phyloP scores from a whole-genome alignment of 768 basidiomycete genomes.

The Boletus sensibilis region DNA sequence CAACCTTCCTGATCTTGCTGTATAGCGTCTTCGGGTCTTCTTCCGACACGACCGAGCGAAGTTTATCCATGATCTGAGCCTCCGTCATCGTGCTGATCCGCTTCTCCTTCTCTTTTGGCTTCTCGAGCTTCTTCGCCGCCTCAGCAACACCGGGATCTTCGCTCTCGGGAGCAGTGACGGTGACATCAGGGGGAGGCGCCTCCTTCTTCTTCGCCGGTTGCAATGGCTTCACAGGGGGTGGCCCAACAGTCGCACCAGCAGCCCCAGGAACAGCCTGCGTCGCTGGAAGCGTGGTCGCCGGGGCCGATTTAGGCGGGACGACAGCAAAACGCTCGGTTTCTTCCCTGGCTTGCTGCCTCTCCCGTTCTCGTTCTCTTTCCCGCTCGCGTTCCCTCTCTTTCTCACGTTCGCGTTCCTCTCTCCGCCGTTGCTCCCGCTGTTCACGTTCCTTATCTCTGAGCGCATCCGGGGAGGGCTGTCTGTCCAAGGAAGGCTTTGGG shows the following conservation, averaged over 20 bases:
- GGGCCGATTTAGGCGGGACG: constrained; percentile 43
- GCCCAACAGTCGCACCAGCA: constrained; percentile 51
- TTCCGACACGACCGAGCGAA: constrained; percentile 80
- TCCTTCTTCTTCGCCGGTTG: constrained; percentile 69
- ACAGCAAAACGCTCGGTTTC: constrained; percentile 39
- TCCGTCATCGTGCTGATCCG: constrained; percentile 96
- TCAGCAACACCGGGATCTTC: constrained; percentile 56
- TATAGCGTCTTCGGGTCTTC: constrained; percentile 90
- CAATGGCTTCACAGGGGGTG: constrained; percentile 70
- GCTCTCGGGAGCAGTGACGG: constrained; percentile 49
- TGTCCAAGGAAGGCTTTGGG: constrained; percentile 33
- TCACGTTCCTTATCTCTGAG: constrained; percentile 39
- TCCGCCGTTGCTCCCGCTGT: constrained; percentile 39
- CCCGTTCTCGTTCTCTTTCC: constrained; percentile 31
- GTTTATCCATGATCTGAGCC: constrained; percentile 97
- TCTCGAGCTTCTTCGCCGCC: constrained; percentile 67
- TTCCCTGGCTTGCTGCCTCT: constrained; percentile 29
- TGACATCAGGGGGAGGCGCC: constrained; percentile 39
- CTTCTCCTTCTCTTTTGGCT: constrained; percentile 62
- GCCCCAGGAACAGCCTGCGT: constrained; percentile 46
- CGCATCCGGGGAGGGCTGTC: constrained; percentile 41
- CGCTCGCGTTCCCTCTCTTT: constrained; percentile 37
- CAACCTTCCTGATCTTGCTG: constrained; percentile 98
- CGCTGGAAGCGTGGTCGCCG: constrained; percentile 43
- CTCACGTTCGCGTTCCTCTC: constrained; percentile 36